phyloP scores from a whole-genome alignment of 2,329 filamentous ascomycete genomes.

The Penicillium sumatraense region DNA sequence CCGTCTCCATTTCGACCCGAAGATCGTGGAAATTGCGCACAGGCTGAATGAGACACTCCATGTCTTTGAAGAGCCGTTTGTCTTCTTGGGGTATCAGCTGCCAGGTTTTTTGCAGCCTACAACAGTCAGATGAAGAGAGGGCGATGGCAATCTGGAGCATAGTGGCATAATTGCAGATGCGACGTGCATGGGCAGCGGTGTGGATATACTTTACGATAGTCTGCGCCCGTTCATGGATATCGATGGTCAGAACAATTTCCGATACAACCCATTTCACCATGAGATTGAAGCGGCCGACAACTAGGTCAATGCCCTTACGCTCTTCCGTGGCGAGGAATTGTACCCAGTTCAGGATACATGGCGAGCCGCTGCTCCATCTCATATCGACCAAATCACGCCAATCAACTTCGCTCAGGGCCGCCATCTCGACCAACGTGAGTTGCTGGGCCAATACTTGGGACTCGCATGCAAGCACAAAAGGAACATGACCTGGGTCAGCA shows the following conservation, averaged over 20 bases:
- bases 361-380: slow-evolving; percentile 62
- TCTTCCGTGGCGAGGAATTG: slow-evolving; percentile 62
- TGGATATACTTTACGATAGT: slow-evolving; percentile 68
- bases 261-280: slow-evolving; percentile 70
- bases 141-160: slow-evolving; percentile 69
- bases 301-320: slow-evolving; percentile 64
- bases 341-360: slow-evolving; percentile 62
- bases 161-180: slow-evolving; percentile 67
- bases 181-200: slow-evolving; percentile 62
- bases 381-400: slow-evolving; percentile 70
- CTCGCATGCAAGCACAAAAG: slow-evolving; percentile 67
- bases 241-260: slow-evolving; percentile 63
- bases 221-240: slow-evolving; percentile 61
- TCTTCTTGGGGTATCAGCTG: slow-evolving; percentile 59
- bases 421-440: slow-evolving; percentile 68
- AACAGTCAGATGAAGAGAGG: slow-evolving; percentile 62
- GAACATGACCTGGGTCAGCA: slow-evolving; percentile 53
- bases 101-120: slow-evolving; percentile 64
- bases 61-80: slow-evolving; percentile 58
- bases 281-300: slow-evolving; percentile 69
- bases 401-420: slow-evolving; percentile 67
- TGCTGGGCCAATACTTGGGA: slow-evolving; percentile 66
- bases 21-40: slow-evolving; percentile 67
- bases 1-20: slow-evolving; percentile 66
- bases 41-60: slow-evolving; percentile 66